Percentiles rank a stretch among this genome's conserved stretches.
These are phyloP conservation scores for Colletotrichum tropicale DNA, from an alignment of 2,329 filamentous ascomycete species.

Conservation along the genomic window DNA sequence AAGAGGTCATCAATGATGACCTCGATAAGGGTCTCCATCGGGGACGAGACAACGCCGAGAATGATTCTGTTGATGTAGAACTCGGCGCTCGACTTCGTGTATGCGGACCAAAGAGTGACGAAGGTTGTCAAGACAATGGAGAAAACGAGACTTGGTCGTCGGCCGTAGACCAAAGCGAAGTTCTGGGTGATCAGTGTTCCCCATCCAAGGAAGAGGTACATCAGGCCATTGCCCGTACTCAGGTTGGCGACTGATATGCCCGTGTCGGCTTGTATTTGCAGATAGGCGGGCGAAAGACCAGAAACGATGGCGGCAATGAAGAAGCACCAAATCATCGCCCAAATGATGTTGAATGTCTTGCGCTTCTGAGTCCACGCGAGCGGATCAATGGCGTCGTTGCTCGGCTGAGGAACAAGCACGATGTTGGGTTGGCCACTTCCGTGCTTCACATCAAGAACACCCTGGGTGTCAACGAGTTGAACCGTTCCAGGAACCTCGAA, in stretches of 20 bases:
- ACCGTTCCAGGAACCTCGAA: neutral
- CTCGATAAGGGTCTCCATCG: slow-evolving; percentile 26
- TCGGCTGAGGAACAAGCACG: slow-evolving; percentile 26
- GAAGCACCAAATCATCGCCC: slow-evolving; percentile 29
- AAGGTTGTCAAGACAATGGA: slow-evolving; percentile 22
- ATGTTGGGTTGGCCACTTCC: slow-evolving; percentile 15
- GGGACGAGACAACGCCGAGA: slow-evolving; percentile 25
- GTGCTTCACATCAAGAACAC: neutral
- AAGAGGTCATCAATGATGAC: slow-evolving; percentile 26
- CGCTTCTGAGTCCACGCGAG: slow-evolving; percentile 23
- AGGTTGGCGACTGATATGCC: slow-evolving; percentile 29
- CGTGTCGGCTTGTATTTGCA: slow-evolving; percentile 26
- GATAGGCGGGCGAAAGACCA: slow-evolving; percentile 26
- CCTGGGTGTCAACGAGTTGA: neutral
- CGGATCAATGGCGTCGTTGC: slow-evolving; percentile 26
- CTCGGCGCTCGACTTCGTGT: slow-evolving; percentile 23
- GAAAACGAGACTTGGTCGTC: slow-evolving; percentile 19
- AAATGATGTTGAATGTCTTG: slow-evolving; percentile 25
- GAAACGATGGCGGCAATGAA: slow-evolving; percentile 27
- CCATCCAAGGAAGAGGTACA: slow-evolving; percentile 24
- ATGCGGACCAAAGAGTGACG: slow-evolving; percentile 25
- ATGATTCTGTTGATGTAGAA: slow-evolving; percentile 28
- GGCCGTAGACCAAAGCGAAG: slow-evolving; percentile 23
- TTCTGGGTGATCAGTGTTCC: slow-evolving; percentile 26
- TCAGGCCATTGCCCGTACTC: slow-evolving; percentile 26